Evolutionary conservation across 2,329 filamentous ascomycete species (phyloP).

Genomic region (Diaporthe ampelina): DNA sequence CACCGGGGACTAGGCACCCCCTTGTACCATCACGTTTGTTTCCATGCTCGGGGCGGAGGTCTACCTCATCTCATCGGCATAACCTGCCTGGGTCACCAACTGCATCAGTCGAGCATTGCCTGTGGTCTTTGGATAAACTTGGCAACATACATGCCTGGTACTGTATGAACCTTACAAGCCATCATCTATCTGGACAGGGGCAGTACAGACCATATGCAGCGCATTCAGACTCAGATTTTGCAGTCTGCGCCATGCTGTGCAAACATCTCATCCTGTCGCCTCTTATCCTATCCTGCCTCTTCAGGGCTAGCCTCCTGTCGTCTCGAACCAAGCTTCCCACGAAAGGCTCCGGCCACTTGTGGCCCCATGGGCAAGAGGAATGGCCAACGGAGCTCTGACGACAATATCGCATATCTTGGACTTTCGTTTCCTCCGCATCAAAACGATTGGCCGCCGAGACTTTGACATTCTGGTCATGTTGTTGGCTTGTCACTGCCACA

Average conservation of each 20-base stretch:
- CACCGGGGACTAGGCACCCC: background rate
- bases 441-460: background rate
- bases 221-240: background rate
- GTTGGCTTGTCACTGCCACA: background rate
- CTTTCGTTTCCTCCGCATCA: background rate
- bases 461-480: background rate
- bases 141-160: background rate
- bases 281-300: background rate
- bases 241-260: background rate
- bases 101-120: background rate
- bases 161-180: background rate
- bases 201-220: too few relatives aligned
- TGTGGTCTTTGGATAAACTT: background rate
- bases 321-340: background rate
- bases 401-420: background rate
- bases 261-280: background rate
- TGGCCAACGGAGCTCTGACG: background rate
- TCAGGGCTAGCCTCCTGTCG: background rate
- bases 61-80: background rate
- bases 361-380: background rate
- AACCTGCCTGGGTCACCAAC: background rate
- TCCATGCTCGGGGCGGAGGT: background rate
- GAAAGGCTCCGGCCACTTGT: background rate
- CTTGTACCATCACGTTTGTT: background rate
- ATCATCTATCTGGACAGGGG: too few relatives aligned